Evolutionary conservation across 208 protist genomes (phyloP), one percentile per base, ranked within the genome.

Genomic region (Crithidia bombi): DNA sequence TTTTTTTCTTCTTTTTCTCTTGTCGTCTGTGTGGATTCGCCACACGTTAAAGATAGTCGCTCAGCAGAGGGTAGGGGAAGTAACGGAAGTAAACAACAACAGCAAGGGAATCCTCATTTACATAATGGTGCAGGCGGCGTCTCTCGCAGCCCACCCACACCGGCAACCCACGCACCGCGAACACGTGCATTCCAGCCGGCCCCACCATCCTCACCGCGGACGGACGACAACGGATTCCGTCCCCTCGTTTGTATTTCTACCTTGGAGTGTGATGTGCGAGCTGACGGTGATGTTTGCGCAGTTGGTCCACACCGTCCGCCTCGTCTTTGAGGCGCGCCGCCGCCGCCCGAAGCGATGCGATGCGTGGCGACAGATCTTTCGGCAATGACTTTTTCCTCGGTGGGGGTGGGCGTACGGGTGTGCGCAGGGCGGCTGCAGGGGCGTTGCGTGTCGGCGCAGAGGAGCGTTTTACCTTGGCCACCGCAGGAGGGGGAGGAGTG

Each of bases 321-420:
- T 89, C 79, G 14, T 91, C 81, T 36, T 81, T 79, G 56, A 91
- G 28, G 12, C 70, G 55, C 10, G 68, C 30, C 36, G 69, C 81
- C 5, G 75, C 58, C 11, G 50, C 35, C 30, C 83, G 69, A 46
- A 93, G 38, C 3, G 72, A 58, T 4, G 77, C 65, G n/a, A 83
- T 50, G 23, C 79, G 78, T 11, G 75, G 69, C 11, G 75, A 73
- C 14, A 56, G 54, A 3, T 7, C 39, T 7, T 28, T 68, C n/a
- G 33, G 49, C 30, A 17, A 44, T 6, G 44, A 1, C 32, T 51
- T 35, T 28, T 32, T 17, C 9, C 47, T 32, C 11, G 23, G 30
- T 7, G 25, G 38, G 3, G 43, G 6, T 5, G 62, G 15, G 25
- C 49, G 62, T 9, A 77, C 63, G 19, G 54, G 12, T 4, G 71